phyloP scores from a whole-genome alignment of 2,329 filamentous ascomycete species.

The Fusarium sp. region DNA sequence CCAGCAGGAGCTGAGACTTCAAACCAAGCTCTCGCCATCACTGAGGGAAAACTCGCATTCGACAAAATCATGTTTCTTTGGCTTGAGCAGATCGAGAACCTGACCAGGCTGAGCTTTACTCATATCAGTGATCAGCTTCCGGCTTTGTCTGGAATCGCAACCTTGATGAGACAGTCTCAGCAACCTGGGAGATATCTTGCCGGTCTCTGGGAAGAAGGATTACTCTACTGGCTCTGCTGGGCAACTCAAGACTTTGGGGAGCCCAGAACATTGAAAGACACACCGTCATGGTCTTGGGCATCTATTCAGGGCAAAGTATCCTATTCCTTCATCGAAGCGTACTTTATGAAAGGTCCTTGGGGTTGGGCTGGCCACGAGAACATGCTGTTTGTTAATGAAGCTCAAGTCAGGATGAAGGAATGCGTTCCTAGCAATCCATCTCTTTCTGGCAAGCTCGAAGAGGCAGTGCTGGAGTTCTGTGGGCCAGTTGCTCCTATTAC shows the following conservation, averaged over 20 bases:
- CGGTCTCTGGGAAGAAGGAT: neutral
- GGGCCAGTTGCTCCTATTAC: neutral
- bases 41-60: neutral
- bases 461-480: neutral
- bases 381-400: neutral
- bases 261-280: neutral
- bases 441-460: constrained; percentile 1
- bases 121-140: constrained; percentile 4
- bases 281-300: constrained; percentile 8
- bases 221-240: constrained; percentile 7
- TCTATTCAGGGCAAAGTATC: neutral
- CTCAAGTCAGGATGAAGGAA: neutral
- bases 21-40: constrained; percentile 4
- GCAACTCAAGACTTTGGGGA: neutral
- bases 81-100: neutral
- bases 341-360: constrained; percentile 6
- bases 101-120: constrained; percentile 1
- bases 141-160: neutral
- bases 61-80: constrained; percentile 1
- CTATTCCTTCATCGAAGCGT: neutral
- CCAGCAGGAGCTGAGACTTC: neutral
- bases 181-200: neutral
- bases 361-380: neutral
- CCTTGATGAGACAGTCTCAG: constrained; percentile 2
- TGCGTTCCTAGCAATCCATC: neutral